Evolutionary conservation across 192 early-diverging fungal species (phyloP).

Genomic region (Podila epigama): DNA sequence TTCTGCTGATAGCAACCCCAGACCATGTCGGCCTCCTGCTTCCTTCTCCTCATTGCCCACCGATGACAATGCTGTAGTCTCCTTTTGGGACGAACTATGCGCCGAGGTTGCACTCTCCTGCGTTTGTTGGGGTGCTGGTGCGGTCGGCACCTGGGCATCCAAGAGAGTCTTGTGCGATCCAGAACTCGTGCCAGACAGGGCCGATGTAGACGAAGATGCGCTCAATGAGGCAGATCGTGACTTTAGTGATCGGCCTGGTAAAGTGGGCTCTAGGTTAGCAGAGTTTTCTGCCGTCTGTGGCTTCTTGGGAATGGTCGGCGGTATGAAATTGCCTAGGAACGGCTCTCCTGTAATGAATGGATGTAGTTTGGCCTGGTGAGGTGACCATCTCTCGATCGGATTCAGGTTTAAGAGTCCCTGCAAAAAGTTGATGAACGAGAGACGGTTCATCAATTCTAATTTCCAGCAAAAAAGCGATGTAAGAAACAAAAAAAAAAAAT

Average conservation of each 20-base stretch:
- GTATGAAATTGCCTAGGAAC: slow-evolving; percentile 74
- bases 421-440: slow-evolving; percentile 91
- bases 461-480: background rate
- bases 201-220: slow-evolving; percentile 6
- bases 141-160: background rate
- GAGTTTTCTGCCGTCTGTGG: slow-evolving; percentile 36
- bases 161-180: too few species aligned
- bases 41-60: background rate
- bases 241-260: slow-evolving; percentile 24
- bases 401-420: slow-evolving; percentile 90
- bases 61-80: background rate
- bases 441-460: slow-evolving; percentile 74
- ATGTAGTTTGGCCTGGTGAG: slow-evolving; percentile 92
- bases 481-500: background rate
- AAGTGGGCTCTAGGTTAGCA: slow-evolving; percentile 26
- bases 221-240: slow-evolving; percentile 15
- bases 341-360: slow-evolving; percentile 95
- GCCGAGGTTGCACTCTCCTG: background rate
- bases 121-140: background rate
- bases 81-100: background rate
- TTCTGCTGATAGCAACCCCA: background rate
- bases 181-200: background rate
- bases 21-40: background rate
- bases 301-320: slow-evolving; percentile 55
- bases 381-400: slow-evolving; percentile 93